Percentiles rank a stretch among this genome's conserved stretches.
phyloP scores from a whole-genome alignment of 495 filamentous ascomycete genomes.

The Evansstolkia leycettana region DNA sequence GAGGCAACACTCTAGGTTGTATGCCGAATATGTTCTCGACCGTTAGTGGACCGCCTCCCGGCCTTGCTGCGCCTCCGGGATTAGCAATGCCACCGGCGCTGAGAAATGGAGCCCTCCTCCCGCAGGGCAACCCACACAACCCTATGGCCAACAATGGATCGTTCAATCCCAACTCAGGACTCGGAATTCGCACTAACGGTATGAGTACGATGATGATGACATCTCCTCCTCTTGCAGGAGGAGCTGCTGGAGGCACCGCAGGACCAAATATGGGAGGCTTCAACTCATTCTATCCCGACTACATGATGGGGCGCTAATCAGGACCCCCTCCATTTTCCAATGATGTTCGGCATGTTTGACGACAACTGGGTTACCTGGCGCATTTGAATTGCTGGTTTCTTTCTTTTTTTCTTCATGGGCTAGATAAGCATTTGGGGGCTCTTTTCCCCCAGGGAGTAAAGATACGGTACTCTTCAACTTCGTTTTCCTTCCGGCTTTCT shows the following conservation, averaged over 20 bases:
- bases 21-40: constrained; percentile 53
- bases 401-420: too few species aligned
- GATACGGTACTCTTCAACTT: constrained; percentile 17
- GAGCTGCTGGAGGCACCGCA: constrained; percentile 23
- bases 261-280: constrained; percentile 30
- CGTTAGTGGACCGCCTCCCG: constrained; percentile 64
- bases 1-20: constrained; percentile 39
- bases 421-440: constrained; percentile 39
- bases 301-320: constrained; percentile 47
- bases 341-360: constrained; percentile 39
- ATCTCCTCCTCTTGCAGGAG: constrained; percentile 21
- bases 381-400: constrained; percentile 27
- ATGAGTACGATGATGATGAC: constrained; percentile 26
- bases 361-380: constrained; percentile 35
- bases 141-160: constrained; percentile 23
- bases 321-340: constrained; percentile 12
- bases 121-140: constrained; percentile 20
- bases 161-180: constrained; percentile 31
- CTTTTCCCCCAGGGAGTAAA: constrained; percentile 32
- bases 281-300: constrained; percentile 40
- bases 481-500: constrained; percentile 3
- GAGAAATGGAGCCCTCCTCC: constrained; percentile 23
- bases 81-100: constrained; percentile 32
- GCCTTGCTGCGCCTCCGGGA: constrained; percentile 57
- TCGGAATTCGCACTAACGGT: constrained; percentile 31